Evolutionary conservation across 257 asterid genomes (phyloP), one percentile per base, ranked within the genome.

Genomic region (Leonotis leonurus): DNA sequence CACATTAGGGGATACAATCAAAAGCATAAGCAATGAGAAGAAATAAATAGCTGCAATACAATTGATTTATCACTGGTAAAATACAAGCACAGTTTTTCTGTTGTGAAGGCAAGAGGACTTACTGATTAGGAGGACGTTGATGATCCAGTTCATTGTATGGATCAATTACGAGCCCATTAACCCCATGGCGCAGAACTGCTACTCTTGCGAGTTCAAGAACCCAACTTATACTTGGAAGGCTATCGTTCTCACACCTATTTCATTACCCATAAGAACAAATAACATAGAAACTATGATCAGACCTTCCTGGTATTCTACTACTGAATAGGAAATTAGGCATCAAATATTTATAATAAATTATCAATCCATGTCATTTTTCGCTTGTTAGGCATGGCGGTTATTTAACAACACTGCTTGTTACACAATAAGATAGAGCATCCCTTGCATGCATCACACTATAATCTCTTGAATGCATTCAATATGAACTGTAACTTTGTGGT

Each of bases 141-240:
- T 93, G 97, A 75, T 93, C 99, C 53, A 93, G 88, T 78, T 93
- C 99, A 62, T 93, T 93, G 73, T 93, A 93, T 25, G 99, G 99
- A 73, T 93, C 99, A 56, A 93, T 93, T 55, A 93, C 94, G 13
- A 93, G 94, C 32, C 99, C 99, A 70, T 76, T 85, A 53, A 93
- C 81, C 41, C 99, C 99, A 71, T 93, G 86, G 50, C 97, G 95
- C 18, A 89, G 70, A 60, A 93, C 95, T 65, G 99, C 96, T 22
- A 85, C 78, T 73, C 73, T 83, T 54, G 99, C 99, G 39, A 93
- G 99, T 30, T 83, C 81, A 43, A 93, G 95, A 84, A 93, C 96
- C 97, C 96, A 93, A 41, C 68, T 57, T 68, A 87, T 79, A 72
- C 73, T 93, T 54, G 99, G 99, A 49, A 93, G 99, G 77, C 82